These are phyloP conservation scores for Russula foetens DNA, from an alignment of 768 basidiomycete genomes.

Conservation along the genomic window DNA sequence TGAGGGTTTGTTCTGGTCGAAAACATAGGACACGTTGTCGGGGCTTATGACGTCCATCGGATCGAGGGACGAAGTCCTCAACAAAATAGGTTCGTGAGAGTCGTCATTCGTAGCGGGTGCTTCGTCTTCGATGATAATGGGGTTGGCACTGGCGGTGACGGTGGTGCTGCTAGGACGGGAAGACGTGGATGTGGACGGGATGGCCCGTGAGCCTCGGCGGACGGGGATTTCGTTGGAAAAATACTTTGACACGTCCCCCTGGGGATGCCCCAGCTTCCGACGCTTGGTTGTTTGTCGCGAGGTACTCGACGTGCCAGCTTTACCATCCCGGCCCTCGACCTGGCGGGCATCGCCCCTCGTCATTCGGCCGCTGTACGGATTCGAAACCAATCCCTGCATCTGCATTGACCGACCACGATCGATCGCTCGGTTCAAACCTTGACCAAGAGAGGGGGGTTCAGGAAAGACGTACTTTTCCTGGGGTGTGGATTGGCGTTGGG, in stretches of 20 bases:
- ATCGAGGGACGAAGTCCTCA: constrained; percentile 2
- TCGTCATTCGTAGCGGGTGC: background rate
- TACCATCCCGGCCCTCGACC: too few relatives aligned
- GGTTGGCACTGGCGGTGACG: too few relatives aligned
- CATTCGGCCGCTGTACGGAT: constrained; percentile 4
- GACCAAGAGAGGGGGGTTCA: background rate
- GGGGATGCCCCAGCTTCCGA: background rate
- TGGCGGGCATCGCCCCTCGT: background rate
- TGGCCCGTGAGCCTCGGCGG: background rate
- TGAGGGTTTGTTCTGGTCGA: constrained; percentile 1
- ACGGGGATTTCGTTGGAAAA: background rate
- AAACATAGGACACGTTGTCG: background rate
- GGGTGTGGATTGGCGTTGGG: background rate
- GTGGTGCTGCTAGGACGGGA: background rate
- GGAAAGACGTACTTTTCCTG: constrained; percentile 4
- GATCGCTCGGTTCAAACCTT: background rate
- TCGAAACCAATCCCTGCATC: background rate
- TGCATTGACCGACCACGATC: background rate
- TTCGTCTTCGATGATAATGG: constrained; percentile 8
- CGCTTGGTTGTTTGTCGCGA: background rate
- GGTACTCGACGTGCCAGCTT: background rate
- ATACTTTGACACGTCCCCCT: background rate
- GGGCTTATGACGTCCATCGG: constrained; percentile 3
- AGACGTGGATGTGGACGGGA: background rate
- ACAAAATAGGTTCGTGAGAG: background rate